phyloP scores from a whole-genome alignment of 2,329 filamentous ascomycete genomes.

The Ceratocystis diversiconidia region DNA sequence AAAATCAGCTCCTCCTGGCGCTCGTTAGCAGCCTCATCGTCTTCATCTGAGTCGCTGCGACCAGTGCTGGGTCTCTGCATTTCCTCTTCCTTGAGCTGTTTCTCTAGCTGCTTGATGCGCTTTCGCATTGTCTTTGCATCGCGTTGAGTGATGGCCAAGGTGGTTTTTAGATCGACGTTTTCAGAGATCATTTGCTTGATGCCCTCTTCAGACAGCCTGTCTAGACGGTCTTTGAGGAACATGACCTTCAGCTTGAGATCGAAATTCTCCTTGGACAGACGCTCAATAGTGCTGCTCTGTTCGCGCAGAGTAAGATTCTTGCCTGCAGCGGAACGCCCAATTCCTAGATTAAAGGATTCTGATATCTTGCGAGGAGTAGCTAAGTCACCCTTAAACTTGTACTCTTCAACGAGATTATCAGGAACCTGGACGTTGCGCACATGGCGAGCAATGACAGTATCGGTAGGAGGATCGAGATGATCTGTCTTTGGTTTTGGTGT shows the following conservation, averaged over 20 bases:
- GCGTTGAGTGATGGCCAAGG: conserved; percentile 73
- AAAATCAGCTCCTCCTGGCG: conserved; percentile 77
- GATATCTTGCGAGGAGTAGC: conserved; percentile 42
- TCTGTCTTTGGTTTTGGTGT: conserved; percentile 54
- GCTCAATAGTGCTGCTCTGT: conserved; percentile 92
- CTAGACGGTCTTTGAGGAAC: conserved; percentile 84
- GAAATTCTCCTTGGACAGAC: conserved; percentile 94
- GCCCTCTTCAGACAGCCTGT: conserved; percentile 87
- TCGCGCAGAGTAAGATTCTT: conserved; percentile 83
- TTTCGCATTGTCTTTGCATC: conserved; percentile 75
- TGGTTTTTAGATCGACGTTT: conserved; percentile 89
- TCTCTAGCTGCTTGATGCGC: conserved; percentile 75
- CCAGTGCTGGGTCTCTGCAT: conserved; percentile 44
- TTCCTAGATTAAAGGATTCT: conserved; percentile 34
- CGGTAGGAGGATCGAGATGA: conserved; percentile 52
- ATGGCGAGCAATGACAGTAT: conserved; percentile 77
- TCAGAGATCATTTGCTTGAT: conserved; percentile 97
- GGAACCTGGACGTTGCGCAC: conserved; percentile 84
- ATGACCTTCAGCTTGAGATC: conserved; percentile 95
- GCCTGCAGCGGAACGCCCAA: conserved; percentile 35
- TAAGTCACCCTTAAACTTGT: conserved; percentile 58
- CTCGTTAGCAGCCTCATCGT: conserved; percentile 48
- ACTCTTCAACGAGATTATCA: conserved; percentile 74
- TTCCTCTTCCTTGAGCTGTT: conserved; percentile 54
- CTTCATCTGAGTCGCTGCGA: conserved; percentile 43